phyloP scores from a whole-genome alignment of 495 filamentous ascomycete genomes.

The Aspergillus carlsbadensis region DNA sequence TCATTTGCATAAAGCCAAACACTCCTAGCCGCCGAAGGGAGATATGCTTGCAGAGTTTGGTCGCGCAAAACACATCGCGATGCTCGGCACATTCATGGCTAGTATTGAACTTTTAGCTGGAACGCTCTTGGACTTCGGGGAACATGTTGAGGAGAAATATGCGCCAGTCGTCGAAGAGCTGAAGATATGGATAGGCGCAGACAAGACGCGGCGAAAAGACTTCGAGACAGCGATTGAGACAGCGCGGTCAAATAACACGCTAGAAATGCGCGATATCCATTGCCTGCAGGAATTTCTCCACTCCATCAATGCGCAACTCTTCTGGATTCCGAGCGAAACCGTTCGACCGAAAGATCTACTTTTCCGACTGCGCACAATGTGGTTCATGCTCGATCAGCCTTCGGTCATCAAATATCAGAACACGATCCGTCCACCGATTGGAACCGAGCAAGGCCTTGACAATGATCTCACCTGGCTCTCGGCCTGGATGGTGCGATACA shows the following conservation, averaged over 20 bases:
- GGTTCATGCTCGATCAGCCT: constrained; percentile 13
- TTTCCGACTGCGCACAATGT: background rate
- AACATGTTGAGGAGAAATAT: too few species aligned
- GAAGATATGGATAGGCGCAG: background rate
- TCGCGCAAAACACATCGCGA: too few species aligned
- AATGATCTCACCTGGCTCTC: constrained; percentile 3
- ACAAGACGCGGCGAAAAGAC: background rate
- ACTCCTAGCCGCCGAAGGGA: too few species aligned
- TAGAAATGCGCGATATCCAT: background rate
- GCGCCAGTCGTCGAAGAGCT: background rate
- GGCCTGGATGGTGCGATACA: constrained; percentile 8
- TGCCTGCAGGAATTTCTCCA: constrained; percentile 5
- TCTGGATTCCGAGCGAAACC: constrained; percentile 6
- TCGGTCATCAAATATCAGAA: constrained; percentile 4
- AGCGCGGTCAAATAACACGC: background rate
- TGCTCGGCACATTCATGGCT: too few species aligned
- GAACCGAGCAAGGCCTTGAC: too few species aligned
- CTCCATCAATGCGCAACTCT: background rate
- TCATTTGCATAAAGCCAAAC: too few species aligned
- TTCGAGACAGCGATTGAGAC: constrained; percentile 4
- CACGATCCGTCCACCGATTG: background rate
- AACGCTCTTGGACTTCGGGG: too few species aligned
- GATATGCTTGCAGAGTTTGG: too few species aligned
- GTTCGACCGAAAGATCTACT: background rate
- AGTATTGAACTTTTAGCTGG: too few species aligned